A percentile compares a stretch with the other conserved stretches of the same genome.
Evolutionary conservation across 345 rosid species (phyloP).

Genomic region (Salix suchowensis): DNA sequence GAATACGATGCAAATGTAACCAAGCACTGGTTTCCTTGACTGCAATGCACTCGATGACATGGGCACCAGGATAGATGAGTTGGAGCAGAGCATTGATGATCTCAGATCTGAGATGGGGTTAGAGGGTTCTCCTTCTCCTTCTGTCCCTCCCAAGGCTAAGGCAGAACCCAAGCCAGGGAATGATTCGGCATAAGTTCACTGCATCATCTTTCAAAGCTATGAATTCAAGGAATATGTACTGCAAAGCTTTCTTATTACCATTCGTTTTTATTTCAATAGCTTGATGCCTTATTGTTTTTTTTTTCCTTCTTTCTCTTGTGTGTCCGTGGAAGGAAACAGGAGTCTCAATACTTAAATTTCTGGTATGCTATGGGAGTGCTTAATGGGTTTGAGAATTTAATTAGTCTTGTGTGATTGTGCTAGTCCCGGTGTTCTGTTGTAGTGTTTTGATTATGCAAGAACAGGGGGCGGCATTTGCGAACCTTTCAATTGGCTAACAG

Average conservation of each 20-base stretch:
- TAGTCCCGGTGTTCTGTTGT: background rate
- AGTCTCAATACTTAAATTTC: background rate
- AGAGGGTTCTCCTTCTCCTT: conserved; percentile 58
- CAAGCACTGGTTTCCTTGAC: conserved; percentile 41
- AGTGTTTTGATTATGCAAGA: background rate
- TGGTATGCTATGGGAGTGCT: background rate
- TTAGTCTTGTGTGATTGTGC: background rate
- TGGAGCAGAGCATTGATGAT: conserved; percentile 82
- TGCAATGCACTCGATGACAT: conserved; percentile 74
- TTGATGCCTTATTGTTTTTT: background rate
- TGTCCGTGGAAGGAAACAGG: background rate
- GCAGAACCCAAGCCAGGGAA: conserved; percentile 48
- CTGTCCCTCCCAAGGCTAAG: conserved; percentile 39
- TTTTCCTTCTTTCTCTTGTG: background rate
- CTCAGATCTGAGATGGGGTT: conserved; percentile 62
- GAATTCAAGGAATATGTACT: background rate
- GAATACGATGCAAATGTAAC: background rate
- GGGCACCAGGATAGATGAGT: conserved; percentile 73
- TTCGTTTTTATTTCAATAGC: background rate
- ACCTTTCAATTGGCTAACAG: background rate
- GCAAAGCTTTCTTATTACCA: background rate
- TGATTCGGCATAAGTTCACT: conserved; percentile 25
- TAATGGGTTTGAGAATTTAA: background rate
- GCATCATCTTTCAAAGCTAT: background rate
- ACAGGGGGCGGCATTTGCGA: background rate